phyloP scores from a whole-genome alignment of 495 filamentous ascomycete genomes.

The Xylaria castorea region DNA sequence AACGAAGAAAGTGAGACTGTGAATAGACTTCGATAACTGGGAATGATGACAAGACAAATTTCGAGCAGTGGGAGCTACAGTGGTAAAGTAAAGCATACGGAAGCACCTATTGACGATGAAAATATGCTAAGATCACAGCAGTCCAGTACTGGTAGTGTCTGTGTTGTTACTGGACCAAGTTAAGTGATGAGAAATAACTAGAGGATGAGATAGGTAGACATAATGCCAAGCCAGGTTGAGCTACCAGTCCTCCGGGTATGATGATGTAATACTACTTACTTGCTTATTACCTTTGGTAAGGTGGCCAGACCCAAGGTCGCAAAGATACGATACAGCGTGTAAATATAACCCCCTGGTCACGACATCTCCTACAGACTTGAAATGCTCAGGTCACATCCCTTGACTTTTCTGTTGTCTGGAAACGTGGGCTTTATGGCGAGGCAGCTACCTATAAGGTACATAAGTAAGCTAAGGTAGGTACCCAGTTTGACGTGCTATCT shows the following conservation, averaged over 20 bases:
- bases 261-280: conserved; percentile 1
- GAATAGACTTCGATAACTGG: not conserved
- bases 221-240: too few relatives aligned
- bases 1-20: not conserved
- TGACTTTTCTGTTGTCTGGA: too few relatives aligned
- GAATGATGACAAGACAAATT: not conserved
- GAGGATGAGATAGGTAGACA: too few relatives aligned
- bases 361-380: too few relatives aligned
- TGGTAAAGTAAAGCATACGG: not conserved
- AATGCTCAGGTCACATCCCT: too few relatives aligned
- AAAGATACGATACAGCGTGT: not conserved
- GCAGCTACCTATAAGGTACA: too few relatives aligned
- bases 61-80: not conserved
- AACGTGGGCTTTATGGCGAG: too few relatives aligned
- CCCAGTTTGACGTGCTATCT: too few relatives aligned
- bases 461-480: too few relatives aligned
- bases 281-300: not conserved
- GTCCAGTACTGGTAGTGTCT: not conserved
- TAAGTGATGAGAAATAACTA: not conserved
- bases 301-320: not conserved
- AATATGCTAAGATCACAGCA: not conserved
- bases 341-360: too few relatives aligned
- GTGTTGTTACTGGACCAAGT: not conserved
- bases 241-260: not conserved
- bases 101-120: not conserved